Percentiles rank a stretch among this genome's conserved stretches.
Evolutionary conservation across 164 flowering plant genomes (phyloP).

Genomic region (Chimonanthus salicifolius): DNA sequence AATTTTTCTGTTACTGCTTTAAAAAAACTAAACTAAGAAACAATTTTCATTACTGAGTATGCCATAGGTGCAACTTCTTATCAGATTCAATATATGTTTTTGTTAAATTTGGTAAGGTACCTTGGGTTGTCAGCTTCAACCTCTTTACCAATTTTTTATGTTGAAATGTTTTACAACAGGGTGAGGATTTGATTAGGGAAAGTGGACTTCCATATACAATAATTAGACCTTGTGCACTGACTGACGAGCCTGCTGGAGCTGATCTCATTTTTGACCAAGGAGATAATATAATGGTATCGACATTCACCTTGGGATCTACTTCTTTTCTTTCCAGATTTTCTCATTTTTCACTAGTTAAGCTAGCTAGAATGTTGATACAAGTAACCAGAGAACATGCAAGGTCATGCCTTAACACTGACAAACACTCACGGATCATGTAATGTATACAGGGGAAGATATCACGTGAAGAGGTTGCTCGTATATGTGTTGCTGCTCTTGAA

Average conservation of each 20-base stretch:
- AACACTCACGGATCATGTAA: neutral
- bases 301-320: neutral
- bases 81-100: neutral
- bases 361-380: neutral
- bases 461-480: constrained; percentile 89
- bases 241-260: constrained; percentile 99
- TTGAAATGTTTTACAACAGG: constrained; percentile 33
- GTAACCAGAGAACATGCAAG: neutral
- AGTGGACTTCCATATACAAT: constrained; percentile 92
- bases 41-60: neutral
- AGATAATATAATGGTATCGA: constrained; percentile 81
- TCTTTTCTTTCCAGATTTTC: neutral
- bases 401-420: neutral
- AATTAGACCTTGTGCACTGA: constrained; percentile 94
- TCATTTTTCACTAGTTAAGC: neutral
- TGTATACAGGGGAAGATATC: constrained; percentile 84
- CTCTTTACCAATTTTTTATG: neutral
- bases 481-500: constrained; percentile 86
- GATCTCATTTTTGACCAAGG: constrained; percentile 98
- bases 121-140: neutral
- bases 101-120: neutral
- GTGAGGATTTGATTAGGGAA: constrained; percentile 91
- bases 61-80: neutral
- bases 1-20: no score
- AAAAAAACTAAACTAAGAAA: neutral